Conservation (phyloP, 129 eudicot species). For the Dittrichia graveolens region DNA sequence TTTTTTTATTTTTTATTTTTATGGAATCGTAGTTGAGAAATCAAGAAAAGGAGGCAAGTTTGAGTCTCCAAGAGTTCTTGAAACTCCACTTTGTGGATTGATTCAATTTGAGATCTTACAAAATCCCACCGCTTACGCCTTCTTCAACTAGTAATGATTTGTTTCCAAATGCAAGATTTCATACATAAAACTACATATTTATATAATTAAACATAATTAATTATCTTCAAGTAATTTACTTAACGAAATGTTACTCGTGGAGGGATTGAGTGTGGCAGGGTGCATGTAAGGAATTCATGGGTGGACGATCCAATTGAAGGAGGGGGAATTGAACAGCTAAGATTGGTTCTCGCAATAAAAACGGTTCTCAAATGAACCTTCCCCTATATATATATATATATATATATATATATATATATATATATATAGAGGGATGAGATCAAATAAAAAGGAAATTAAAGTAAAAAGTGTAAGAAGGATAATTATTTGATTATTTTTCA, state of each 20-base stretch:
- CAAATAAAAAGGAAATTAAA: too few relatives aligned
- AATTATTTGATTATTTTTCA: too few relatives aligned
- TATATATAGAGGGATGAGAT: too few relatives aligned
- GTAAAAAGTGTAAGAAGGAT: too few relatives aligned
- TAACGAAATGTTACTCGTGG: background rate
- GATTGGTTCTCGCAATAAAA: too few relatives aligned
- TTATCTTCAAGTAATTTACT: background rate
- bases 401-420: too few relatives aligned
- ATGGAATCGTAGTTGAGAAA: constrained; percentile 26
- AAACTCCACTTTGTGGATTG: constrained; percentile 29
- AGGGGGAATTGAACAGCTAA: too few relatives aligned
- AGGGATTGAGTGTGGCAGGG: too few relatives aligned
- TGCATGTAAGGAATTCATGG: too few relatives aligned
- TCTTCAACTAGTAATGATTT: constrained; percentile 28
- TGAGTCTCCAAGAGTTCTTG: constrained; percentile 40
- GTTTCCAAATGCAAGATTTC: constrained; percentile 23
- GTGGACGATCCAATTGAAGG: too few relatives aligned
- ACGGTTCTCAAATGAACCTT: too few relatives aligned
- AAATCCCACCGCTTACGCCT: constrained; percentile 35
- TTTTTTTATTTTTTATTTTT: background rate
- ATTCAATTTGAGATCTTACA: constrained; percentile 35
- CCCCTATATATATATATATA: too few relatives aligned
- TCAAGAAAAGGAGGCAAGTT: constrained; percentile 43
- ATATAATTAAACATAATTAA: background rate
- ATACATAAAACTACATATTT: background rate